Evolutionary conservation across 345 rosid species (phyloP), one percentile per base, ranked within the genome.

Genomic region (Draba incana): DNA sequence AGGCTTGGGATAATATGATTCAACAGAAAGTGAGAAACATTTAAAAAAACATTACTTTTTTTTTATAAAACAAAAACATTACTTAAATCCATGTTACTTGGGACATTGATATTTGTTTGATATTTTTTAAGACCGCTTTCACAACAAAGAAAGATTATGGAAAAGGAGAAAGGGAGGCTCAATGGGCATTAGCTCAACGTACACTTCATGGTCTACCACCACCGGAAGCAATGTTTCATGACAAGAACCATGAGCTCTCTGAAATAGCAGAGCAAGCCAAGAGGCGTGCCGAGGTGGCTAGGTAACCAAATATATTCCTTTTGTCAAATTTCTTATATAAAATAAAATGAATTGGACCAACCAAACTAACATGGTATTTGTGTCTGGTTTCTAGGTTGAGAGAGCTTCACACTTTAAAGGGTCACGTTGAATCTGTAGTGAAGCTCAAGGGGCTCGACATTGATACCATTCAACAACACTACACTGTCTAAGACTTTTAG

Each of bases 381-480:
- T 16, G 8, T 35, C 5, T 58, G 44, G 41, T 60, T 41, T 75
- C 12, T 72, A 90, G 98, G 86, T 66, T 87, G 45, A 83, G 98
- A 72, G 98, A 92, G 84, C 90, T 92, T 59, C 96, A 89, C 35
- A 89, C 96, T 3, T 85, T 89, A 11, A 89, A 92, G 80, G 92
- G 96, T 1, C 98, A 89, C 16, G 90, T 89, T 11, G 98, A 89
- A 74, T 89, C 96, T 2, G 96, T 92, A 6, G 96, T 92, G 67
- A 88, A 88, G 64, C 93, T 92, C 43, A 92, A 92, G 78, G 96
- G 96, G 41, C 85, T 92, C 8, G 96, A 92, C 81, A 87, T 87
- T 35, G 92, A 86, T 41, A 84, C 96, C 58, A 86, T 86, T 62
- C 95, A 92, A 75, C 96, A 92, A 62, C 92, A 89, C 76, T 88